A percentile compares a stretch with the other conserved stretches of the same genome.
These are phyloP conservation scores for Blastocladiella britannica DNA, from an alignment of 192 early-diverging fungal genomes.

Conservation along the genomic window DNA sequence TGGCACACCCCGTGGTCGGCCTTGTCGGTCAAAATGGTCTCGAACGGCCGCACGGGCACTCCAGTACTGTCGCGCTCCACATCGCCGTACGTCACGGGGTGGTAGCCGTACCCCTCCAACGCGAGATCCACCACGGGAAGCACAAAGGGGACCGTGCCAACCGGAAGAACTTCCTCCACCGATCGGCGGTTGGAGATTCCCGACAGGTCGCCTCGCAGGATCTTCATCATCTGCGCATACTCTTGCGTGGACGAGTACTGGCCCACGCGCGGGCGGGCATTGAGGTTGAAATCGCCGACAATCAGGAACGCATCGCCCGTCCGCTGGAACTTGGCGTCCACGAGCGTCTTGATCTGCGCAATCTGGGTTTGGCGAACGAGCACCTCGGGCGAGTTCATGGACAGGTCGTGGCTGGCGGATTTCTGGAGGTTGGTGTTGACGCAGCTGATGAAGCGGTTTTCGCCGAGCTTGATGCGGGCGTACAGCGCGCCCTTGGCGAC, in stretches of 20 bases:
- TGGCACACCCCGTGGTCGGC: conserved; percentile 1
- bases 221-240: conserved; percentile 10
- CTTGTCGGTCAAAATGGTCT: conserved; percentile 2
- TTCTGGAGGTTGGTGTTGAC: conserved; percentile 76
- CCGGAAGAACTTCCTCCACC: conserved; percentile 1
- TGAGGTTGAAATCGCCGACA: conserved; percentile 50
- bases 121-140: conserved; percentile 10
- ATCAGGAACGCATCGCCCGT: conserved; percentile 33
- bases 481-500: conserved; percentile 57
- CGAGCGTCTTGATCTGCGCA: conserved; percentile 36
- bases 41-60: neutral
- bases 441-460: conserved; percentile 28
- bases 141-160: conserved; percentile 7
- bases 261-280: conserved; percentile 17
- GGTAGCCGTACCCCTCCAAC: conserved; percentile 15
- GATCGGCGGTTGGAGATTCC: neutral
- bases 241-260: conserved; percentile 9
- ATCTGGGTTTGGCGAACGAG: conserved; percentile 41
- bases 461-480: conserved; percentile 39
- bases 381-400: conserved; percentile 31
- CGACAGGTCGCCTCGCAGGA: conserved; percentile 16
- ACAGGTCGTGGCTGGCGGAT: conserved; percentile 31
- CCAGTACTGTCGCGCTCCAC: neutral
- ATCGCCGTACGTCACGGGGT: conserved; percentile 20
- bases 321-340: conserved; percentile 24